These are phyloP conservation scores for Auriscalpium microsporum DNA, from an alignment of 768 basidiomycete genomes.

Conservation along the genomic window DNA sequence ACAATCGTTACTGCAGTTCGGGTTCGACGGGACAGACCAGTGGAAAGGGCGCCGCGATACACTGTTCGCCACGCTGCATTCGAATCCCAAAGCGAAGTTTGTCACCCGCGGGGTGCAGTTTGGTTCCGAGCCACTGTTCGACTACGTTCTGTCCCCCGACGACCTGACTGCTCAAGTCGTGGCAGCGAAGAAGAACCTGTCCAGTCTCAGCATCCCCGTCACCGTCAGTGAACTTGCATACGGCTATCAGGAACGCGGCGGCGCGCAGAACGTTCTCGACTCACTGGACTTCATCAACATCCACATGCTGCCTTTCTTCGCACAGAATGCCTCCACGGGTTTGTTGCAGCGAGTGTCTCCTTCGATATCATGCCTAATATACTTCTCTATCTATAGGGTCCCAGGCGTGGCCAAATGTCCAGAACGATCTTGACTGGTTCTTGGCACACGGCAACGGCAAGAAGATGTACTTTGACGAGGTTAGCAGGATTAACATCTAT, in stretches of 20 bases:
- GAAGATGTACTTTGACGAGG: conserved; percentile 72
- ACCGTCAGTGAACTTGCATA: conserved; percentile 40
- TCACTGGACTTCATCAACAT: conserved; percentile 58
- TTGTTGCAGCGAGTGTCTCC: conserved; percentile 1
- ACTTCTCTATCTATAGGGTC: conserved; percentile 29
- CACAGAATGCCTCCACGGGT: conserved; percentile 47
- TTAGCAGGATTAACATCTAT: conserved; percentile 16
- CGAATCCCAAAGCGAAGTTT: conserved; percentile 39
- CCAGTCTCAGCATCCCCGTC: conserved; percentile 51
- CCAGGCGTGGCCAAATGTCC: conserved; percentile 56
- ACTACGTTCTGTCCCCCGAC: conserved; percentile 40
- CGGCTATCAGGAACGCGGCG: conserved; percentile 41
- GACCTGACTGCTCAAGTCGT: conserved; percentile 45
- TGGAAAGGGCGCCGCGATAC: conserved; percentile 20
- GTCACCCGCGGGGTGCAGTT: conserved; percentile 64
- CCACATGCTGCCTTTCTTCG: conserved; percentile 69
- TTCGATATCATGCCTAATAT: no score
- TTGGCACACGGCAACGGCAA: conserved; percentile 53
- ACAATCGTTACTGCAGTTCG: conserved; percentile 16
- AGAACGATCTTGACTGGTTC: conserved; percentile 58
- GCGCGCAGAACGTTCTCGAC: conserved; percentile 45
- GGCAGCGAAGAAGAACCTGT: conserved; percentile 39
- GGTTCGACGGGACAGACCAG: conserved; percentile 18
- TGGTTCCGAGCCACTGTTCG: conserved; percentile 63
- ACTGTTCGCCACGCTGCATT: conserved; percentile 19